Evolutionary conservation across 2,329 filamentous ascomycete species (phyloP).

Genomic region (Colletotrichum limetticola): DNA sequence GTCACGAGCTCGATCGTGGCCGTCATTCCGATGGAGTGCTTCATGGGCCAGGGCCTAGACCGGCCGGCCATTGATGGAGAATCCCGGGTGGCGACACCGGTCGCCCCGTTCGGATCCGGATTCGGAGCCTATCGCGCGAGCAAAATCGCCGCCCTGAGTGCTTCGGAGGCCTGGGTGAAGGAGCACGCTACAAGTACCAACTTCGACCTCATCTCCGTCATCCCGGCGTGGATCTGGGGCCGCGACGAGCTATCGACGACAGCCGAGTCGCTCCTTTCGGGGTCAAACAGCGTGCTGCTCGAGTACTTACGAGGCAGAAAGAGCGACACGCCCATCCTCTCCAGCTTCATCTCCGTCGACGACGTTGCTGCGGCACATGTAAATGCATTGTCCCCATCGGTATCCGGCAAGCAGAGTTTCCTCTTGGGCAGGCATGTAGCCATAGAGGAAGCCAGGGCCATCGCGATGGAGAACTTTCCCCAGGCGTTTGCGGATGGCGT

Average conservation of each 20-base stretch:
- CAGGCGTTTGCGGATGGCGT: slow-evolving; percentile 10
- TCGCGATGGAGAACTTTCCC: slow-evolving; percentile 8
- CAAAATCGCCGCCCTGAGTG: slow-evolving; percentile 46
- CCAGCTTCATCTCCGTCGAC: slow-evolving; percentile 46
- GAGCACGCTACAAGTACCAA: slow-evolving; percentile 45
- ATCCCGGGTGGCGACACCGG: slow-evolving; percentile 1
- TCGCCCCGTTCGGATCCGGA: slow-evolving; percentile 42
- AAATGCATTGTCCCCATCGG: slow-evolving; percentile 43
- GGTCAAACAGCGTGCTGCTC: slow-evolving; percentile 46
- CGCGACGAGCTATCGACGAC: slow-evolving; percentile 46
- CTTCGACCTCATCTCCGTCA: slow-evolving; percentile 48
- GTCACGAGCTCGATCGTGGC: slow-evolving; percentile 52
- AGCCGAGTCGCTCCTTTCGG: slow-evolving; percentile 38
- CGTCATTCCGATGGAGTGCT: slow-evolving; percentile 5
- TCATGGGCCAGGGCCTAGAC: background rate
- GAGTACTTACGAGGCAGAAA: slow-evolving; percentile 44
- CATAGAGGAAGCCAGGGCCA: background rate
- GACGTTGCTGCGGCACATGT: slow-evolving; percentile 51
- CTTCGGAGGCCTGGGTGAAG: slow-evolving; percentile 46
- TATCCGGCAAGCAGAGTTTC: slow-evolving; percentile 41
- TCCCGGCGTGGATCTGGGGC: slow-evolving; percentile 49
- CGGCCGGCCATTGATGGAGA: slow-evolving; percentile 9
- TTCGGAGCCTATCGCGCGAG: slow-evolving; percentile 47
- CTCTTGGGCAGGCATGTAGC: slow-evolving; percentile 4
- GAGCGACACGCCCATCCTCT: slow-evolving; percentile 37